Base-by-base conservation (phyloP, 495 filamentous ascomycete genomes). In the Aspergillus incahuasiensis region DNA sequence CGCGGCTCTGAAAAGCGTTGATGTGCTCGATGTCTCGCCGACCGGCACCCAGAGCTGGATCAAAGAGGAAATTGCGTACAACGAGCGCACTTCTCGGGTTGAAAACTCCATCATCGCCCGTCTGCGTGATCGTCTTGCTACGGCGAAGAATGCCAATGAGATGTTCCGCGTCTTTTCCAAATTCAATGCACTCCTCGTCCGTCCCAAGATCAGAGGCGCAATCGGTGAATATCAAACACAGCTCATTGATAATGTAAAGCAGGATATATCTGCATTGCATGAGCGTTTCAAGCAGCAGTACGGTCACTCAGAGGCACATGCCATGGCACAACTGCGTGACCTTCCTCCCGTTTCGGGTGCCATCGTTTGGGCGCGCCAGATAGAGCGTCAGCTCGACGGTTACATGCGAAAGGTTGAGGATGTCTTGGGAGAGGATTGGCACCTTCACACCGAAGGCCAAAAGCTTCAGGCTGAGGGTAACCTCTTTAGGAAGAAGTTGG, bases 121-220 rank as follows among this genome's bases (percentile, higher is more conserved):
- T 34, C 75, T 99, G 9, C 81, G 95, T 63, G 94, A 99, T 72
- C 87, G 94, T 40, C 78, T 99, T 48, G 94, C 92, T 2, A 96
- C 89, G 3, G 91, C 94, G 12, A 97, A 92, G 78, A 92, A 86
- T 50, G 94, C 94, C 19, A 97, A 95, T 67, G 94, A 97, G 67
- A 99, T 97, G 94, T 99, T 99, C 68, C 89, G 95, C 35, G 94
- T 99, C 44, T 97, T 97, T 67, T 99, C 94, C 18, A 97, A 97
- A 65, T 99, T 99, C 80, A 99, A 99, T 65, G 95, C 94, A 24
- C 86, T 99, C 46, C 92, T 99, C 64, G 91, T 99, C 46, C 84
- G 94, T 25, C 95, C 95, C 16, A 97, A 97, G 77, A 97, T 99
- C 68, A 85, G 94, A 41, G 91, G 94, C 63, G 94, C 94, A 48